Evolutionary conservation across 2,329 filamentous ascomycete genomes (phyloP), one percentile per base, ranked within the genome.

Genomic region (Cyphellophora europaea): DNA sequence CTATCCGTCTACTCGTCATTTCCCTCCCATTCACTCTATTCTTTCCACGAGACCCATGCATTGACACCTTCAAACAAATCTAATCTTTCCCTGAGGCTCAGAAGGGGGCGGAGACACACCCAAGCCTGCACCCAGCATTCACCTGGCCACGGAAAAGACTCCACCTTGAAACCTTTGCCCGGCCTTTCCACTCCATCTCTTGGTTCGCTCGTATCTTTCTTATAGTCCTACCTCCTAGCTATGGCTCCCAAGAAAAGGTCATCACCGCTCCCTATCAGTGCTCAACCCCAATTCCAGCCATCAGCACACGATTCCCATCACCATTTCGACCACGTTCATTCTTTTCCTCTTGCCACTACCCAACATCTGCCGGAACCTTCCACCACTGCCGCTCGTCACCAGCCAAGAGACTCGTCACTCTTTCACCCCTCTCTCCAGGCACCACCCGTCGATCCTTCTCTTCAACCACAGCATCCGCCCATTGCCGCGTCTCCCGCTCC

Each of bases 41-140:
- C 34, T 27, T 40, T 41, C 36, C 30, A 30, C 27, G 27, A 41
- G 6, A 41, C 41, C 41, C 45, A 49, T 45, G 45, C 41, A 44
- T 41, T 37, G 40, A 40, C 42, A 27, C 42, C 37, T 38, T 46
- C 43, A 46, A 44, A 46, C 45, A 40, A 44, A 41, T 43, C 43
- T 48, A 48, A 44, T 44, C 42, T 47, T 44, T 38, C 18, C 40
- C 40, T 44, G 47, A 48, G 47, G 45, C 47, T 49, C 47, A 44
- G 42, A 44, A 49, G 41, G 47, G 47, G 47, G 47, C 47, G 39
- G 44, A 45, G 47, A 30, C n/a, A 17, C 30, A 30, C 27, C 27
- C n/a, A 30, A 30, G 43, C 46, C 42, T 44, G n/a, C n/a, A n/a
- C 43, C 44, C 43, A 44, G 37, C 42, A 42, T 44, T 44, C 27